These are phyloP conservation scores for Beauveria medogensis DNA, from an alignment of 2,329 filamentous ascomycete species.

Conservation along the genomic window DNA sequence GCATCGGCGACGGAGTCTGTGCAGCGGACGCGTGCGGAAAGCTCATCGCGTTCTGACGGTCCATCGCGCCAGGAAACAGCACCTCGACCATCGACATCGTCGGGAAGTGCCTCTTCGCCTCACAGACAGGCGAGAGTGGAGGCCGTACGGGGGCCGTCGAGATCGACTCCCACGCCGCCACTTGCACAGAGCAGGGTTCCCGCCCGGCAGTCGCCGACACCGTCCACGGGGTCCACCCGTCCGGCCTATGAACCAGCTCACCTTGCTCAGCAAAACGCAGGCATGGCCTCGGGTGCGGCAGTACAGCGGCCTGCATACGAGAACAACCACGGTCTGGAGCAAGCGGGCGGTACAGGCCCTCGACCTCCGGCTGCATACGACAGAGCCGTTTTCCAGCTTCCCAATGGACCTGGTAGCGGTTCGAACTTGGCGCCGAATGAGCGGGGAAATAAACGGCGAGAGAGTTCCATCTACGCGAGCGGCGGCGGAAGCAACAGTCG, in stretches of 20 bases:
- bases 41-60: conserved; percentile 20
- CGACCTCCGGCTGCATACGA: conserved; percentile 29
- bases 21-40: conserved; percentile 25
- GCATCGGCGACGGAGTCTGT: conserved; percentile 31
- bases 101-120: conserved; percentile 38
- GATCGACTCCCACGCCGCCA: conserved; percentile 44
- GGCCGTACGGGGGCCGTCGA: conserved; percentile 20
- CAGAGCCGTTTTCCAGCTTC: conserved; percentile 26
- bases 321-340: conserved; percentile 25
- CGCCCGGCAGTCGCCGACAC: conserved; percentile 35
- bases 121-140: conserved; percentile 34
- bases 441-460: conserved; percentile 38
- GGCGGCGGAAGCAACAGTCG: conserved; percentile 15
- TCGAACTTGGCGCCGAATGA: conserved; percentile 23
- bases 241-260: conserved; percentile 38
- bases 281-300: conserved; percentile 21
- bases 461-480: conserved; percentile 53
- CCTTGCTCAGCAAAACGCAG: conserved; percentile 24
- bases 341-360: conserved; percentile 8
- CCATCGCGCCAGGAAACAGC: conserved; percentile 26
- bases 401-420: conserved; percentile 15
- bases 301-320: conserved; percentile 38
- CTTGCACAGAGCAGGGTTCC: conserved; percentile 25
- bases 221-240: conserved; percentile 24
- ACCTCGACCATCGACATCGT: conserved; percentile 43